Conservation (phyloP, 2,329 filamentous ascomycete genomes). For the Diaporthe sp. region DNA sequence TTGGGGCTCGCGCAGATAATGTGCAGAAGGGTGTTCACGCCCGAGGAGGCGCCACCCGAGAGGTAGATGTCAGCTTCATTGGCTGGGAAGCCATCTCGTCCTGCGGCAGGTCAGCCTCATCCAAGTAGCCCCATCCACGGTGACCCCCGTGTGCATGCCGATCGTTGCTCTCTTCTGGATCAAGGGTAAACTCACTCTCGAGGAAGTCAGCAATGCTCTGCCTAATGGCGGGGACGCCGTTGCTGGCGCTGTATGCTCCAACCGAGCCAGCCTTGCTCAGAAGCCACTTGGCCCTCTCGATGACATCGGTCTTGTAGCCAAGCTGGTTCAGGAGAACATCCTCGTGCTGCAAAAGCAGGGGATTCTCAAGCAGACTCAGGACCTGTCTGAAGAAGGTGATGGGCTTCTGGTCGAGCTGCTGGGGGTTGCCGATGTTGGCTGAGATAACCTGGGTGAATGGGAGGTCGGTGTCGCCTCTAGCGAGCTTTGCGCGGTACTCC, state of each 20-base stretch:
- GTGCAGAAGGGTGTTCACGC: conserved; percentile 93
- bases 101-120: conserved; percentile 56
- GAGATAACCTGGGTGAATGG: conserved; percentile 94
- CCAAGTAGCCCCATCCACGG: neutral
- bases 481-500: conserved; percentile 83
- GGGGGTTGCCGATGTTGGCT: conserved; percentile 98
- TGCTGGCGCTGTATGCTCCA: conserved; percentile 95
- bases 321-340: conserved; percentile 81
- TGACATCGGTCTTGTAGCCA: conserved; percentile 91
- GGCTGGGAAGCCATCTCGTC: conserved; percentile 88
- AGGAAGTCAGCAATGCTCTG: conserved; percentile 94
- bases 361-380: conserved; percentile 92
- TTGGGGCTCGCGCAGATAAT: conserved; percentile 84
- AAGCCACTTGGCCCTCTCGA: conserved; percentile 85
- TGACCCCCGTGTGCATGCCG: neutral
- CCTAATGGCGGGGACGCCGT: conserved; percentile 87
- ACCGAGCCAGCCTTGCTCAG: conserved; percentile 89
- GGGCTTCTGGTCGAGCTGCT: conserved; percentile 98
- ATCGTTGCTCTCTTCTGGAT: too few relatives aligned
- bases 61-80: conserved; percentile 88
- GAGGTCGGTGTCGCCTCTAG: conserved; percentile 70
- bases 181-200: conserved; percentile 72
- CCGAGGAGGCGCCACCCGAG: conserved; percentile 90
- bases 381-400: conserved; percentile 99
- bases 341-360: conserved; percentile 84